Percentiles rank a stretch among this genome's conserved stretches.
phyloP scores from a whole-genome alignment of 2,329 filamentous ascomycete genomes.

The Fusarium bulbicola region DNA sequence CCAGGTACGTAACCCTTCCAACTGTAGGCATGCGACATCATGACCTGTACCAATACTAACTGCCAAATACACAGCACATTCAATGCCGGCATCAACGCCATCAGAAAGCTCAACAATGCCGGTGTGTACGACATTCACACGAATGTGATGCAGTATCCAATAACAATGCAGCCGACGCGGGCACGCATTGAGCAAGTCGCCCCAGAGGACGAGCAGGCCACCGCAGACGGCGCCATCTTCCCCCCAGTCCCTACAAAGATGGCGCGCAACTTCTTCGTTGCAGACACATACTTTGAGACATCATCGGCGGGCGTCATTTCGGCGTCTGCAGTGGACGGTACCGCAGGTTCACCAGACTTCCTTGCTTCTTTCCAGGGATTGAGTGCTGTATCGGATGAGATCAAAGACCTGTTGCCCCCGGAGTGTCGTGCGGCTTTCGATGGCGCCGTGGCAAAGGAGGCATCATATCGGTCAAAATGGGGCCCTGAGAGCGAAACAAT shows the following conservation, averaged over 20 bases:
- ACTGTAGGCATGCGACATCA: background rate
- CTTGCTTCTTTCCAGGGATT: conserved; percentile 68
- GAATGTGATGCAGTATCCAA: conserved; percentile 88
- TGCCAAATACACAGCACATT: conserved; percentile 70
- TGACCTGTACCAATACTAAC: conserved; percentile 12
- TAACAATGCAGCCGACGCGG: conserved; percentile 88
- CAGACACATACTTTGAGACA: conserved; percentile 64
- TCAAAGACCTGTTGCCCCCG: conserved; percentile 71
- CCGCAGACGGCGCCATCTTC: conserved; percentile 51
- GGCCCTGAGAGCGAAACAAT: conserved; percentile 70
- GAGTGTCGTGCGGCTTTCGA: conserved; percentile 80
- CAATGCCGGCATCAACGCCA: conserved; percentile 77
- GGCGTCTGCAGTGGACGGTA: conserved; percentile 54
- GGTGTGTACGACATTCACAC: conserved; percentile 96
- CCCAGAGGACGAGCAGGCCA: conserved; percentile 48
- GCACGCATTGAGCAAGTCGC: conserved; percentile 81
- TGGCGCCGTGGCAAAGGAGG: conserved; percentile 70
- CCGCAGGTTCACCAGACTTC: conserved; percentile 56
- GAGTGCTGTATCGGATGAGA: conserved; percentile 69
- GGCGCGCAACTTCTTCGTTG: conserved; percentile 64
- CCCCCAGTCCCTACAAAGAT: conserved; percentile 59
- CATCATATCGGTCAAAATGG: conserved; percentile 79
- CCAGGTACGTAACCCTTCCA: conserved; percentile 70
- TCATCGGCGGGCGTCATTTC: conserved; percentile 58
- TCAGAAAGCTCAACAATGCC: conserved; percentile 73